Evolutionary conservation across 805 yeast species (phyloP).

Genomic region (Lipomyces oligophaga): DNA sequence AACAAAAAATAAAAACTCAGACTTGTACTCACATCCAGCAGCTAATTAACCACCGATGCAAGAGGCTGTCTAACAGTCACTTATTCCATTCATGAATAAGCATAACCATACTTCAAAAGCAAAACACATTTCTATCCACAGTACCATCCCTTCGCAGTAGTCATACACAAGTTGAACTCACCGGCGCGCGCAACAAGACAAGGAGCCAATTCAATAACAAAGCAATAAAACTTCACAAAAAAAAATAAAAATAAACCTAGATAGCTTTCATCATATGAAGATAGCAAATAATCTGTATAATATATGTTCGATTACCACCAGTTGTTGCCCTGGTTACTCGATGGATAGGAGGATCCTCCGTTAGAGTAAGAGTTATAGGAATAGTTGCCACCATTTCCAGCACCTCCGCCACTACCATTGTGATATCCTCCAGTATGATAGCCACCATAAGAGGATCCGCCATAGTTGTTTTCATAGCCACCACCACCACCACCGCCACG

Average conservation of each 20-base stretch:
- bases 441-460: constrained; percentile 28
- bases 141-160: constrained; percentile 1
- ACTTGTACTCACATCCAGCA: no score
- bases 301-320: constrained; percentile 12
- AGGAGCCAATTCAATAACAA: constrained; percentile 9
- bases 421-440: constrained; percentile 5
- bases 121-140: background rate
- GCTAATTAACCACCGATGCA: no score
- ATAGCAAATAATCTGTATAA: background rate
- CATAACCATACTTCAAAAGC: background rate
- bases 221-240: constrained; percentile 2
- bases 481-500: constrained; percentile 43
- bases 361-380: constrained; percentile 39
- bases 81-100: no score
- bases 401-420: constrained; percentile 21
- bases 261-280: background rate
- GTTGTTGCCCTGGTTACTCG: background rate
- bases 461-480: constrained; percentile 34
- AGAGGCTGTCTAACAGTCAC: no score
- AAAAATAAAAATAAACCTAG: background rate
- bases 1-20: constrained; percentile 1
- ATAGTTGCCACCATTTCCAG: constrained; percentile 34
- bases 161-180: constrained; percentile 3
- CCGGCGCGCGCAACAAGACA: constrained; percentile 20
- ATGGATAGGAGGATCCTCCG: constrained; percentile 5